Evolutionary conservation across 2,329 filamentous ascomycete species (phyloP).

Genomic region (Colletotrichum sp.): DNA sequence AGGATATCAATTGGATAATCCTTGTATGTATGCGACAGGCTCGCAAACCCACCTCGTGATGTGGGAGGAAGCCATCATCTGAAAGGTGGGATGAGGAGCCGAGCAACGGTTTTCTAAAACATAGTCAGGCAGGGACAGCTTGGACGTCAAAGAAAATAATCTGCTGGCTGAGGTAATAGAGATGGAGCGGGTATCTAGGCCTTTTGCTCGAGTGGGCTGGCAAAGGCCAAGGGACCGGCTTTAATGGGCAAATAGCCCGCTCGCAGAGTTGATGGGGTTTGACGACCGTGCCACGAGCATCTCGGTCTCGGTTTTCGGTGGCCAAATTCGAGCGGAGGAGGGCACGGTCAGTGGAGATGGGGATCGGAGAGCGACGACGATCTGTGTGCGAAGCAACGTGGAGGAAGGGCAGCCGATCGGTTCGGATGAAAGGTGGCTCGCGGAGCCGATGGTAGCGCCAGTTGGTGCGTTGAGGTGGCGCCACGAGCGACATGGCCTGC

Average conservation of each 20-base stretch:
- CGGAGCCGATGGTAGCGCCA: not conserved
- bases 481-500: not conserved
- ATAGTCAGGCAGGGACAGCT: not conserved
- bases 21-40: not conserved
- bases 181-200: not conserved
- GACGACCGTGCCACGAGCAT: not conserved
- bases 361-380: not conserved
- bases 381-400: not conserved
- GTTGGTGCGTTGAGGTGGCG: not conserved
- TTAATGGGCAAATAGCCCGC: not conserved
- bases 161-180: not conserved
- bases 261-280: not conserved
- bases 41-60: not conserved
- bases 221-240: not conserved
- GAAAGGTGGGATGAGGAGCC: not conserved
- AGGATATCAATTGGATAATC: not conserved
- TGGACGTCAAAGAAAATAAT: not conserved
- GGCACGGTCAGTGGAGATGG: not conserved
- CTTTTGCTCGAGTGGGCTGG: not conserved
- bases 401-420: not conserved
- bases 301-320: not conserved
- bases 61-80: not conserved
- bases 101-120: slow-evolving; percentile 13
- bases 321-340: not conserved
- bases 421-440: slow-evolving; percentile 5